These are phyloP conservation scores for Penicillium digitatum DNA, from an alignment of 2,329 filamentous ascomycete genomes.

Conservation along the genomic window DNA sequence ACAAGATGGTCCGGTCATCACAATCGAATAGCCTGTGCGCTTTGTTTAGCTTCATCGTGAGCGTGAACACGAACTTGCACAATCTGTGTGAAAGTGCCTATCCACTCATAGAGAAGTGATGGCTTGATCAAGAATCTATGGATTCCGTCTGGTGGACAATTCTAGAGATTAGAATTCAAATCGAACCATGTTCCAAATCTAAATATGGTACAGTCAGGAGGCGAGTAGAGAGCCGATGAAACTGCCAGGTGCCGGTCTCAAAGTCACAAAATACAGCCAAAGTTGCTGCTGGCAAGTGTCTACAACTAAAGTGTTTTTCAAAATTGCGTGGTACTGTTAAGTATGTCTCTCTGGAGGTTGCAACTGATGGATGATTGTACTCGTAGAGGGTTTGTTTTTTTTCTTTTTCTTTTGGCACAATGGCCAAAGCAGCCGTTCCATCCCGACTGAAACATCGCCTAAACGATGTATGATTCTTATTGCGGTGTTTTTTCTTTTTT, in stretches of 20 bases:
- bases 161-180: neutral
- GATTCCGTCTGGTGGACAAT: neutral
- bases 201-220: neutral
- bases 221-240: neutral
- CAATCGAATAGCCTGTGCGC: constrained; percentile 4
- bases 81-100: neutral
- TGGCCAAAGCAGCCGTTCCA: neutral
- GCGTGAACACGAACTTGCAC: neutral
- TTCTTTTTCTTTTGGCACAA: neutral
- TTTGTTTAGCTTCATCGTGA: neutral
- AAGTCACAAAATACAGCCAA: neutral
- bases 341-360: neutral
- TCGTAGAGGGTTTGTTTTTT: neutral
- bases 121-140: neutral
- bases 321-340: neutral
- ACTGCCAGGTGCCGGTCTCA: neutral
- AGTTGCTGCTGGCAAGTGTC: neutral
- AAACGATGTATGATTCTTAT: neutral
- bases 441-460: neutral
- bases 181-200: neutral
- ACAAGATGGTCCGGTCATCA: constrained; percentile 1
- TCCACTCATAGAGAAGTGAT: neutral
- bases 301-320: neutral
- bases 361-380: neutral
- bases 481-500: neutral